Evolutionary conservation across 345 rosid species (phyloP), one percentile per base, ranked within the genome.

Genomic region (Eucalyptus rudis): DNA sequence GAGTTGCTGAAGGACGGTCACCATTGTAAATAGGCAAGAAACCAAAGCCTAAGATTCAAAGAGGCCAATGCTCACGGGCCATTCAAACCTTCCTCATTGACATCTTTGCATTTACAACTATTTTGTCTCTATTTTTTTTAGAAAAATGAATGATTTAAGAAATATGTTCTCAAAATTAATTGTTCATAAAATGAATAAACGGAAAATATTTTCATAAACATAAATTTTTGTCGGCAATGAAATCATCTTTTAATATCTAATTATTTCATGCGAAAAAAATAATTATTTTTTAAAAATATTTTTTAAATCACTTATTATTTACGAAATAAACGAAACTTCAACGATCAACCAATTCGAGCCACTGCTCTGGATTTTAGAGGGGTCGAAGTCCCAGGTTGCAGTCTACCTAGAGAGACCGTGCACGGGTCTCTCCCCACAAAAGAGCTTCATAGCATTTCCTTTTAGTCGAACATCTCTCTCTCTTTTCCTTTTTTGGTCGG

Each of bases 241-340:
- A 62, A 7, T 29, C 5, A 29, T 64, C 16, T 29, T 64, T 4
- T 2, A n/a, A 13, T 2, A 1, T 29, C 1, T 64, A 64, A 64
- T 64, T 64, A 64, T 64, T n/a, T 14, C 10, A n/a, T 7, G 8
- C 0, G 3, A 64, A 5, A 64, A 0, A 6, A 62, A 7, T 3
- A 0, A 29, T 62, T 6, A 6, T 27, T 62, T 5, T 5, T 27
- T 2, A 12, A 27, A 27, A 12, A 24, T 24, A 58, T 10, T 58
- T 29, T 58, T 58, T 1, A 58, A 56, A 25, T 25, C 2, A 58
- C 5, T 24, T 13, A 64, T 64, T 64, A 13, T 64, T 64, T 13
- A 7, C 0, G 1, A 59, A 59, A 59, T 6, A 12, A 27, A 59
- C 62, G 0, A 27, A 13, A 29, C n/a, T 27, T 29, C 19, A 31